phyloP scores from a whole-genome alignment of 2,329 filamentous ascomycete species.

The Pseudocercospora fijiensis region DNA sequence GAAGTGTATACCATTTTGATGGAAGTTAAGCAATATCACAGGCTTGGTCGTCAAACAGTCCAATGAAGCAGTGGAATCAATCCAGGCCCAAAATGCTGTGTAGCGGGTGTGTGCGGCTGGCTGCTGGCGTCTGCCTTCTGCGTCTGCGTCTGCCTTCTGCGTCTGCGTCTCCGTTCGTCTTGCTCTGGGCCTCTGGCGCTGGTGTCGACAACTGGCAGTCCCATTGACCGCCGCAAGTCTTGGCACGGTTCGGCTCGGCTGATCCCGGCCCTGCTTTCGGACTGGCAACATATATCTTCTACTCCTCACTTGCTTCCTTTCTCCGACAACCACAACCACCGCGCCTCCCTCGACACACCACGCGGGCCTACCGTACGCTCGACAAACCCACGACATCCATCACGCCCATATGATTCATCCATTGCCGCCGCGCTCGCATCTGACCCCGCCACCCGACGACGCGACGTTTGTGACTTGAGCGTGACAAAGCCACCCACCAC shows the following conservation, averaged over 20 bases:
- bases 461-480: slow-evolving; percentile 1
- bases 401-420: neutral
- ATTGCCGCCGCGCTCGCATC: neutral
- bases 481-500: slow-evolving; percentile 11
- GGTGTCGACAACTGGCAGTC: slow-evolving; percentile 5
- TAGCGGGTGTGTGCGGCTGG: neutral
- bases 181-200: neutral
- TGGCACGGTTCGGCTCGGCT: neutral
- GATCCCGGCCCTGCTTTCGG: slow-evolving; percentile 6
- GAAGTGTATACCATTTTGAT: neutral
- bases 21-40: neutral
- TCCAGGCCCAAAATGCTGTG: neutral
- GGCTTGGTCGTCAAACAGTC: neutral
- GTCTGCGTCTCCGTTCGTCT: neutral
- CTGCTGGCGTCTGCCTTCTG: no score
- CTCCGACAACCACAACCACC: slow-evolving; percentile 3
- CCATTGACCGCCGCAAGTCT: neutral
- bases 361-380: neutral
- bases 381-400: neutral
- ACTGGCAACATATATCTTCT: neutral
- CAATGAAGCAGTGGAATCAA: no score
- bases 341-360: neutral
- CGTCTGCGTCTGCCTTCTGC: no score
- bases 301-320: neutral
- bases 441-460: slow-evolving; percentile 1